Conservation (phyloP, 371 early-diverging fungal genomes). For the Lichtheimia ramosa region DNA sequence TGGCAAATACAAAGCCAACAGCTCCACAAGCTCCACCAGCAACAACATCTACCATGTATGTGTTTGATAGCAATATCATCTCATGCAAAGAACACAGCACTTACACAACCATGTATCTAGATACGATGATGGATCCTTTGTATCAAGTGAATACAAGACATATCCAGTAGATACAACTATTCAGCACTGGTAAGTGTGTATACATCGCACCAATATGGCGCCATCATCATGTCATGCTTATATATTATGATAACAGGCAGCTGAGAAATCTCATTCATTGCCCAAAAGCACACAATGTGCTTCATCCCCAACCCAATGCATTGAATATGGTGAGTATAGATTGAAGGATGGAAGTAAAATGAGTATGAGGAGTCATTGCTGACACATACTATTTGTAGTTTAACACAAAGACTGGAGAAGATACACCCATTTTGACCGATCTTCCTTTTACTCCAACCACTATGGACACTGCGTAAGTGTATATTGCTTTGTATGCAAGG, state of each 20-base stretch:
- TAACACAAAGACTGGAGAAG: slow-evolving; percentile 15
- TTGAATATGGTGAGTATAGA: slow-evolving; percentile 13
- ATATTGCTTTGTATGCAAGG: too few relatives aligned
- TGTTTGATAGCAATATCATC: background rate
- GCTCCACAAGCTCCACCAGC: background rate
- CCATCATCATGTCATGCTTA: background rate
- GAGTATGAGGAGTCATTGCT: too few relatives aligned
- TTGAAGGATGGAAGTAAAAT: background rate
- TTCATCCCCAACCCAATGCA: slow-evolving; percentile 14
- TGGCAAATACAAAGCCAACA: slow-evolving; percentile 13
- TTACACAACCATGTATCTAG: background rate
- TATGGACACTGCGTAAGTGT: slow-evolving; percentile 18
- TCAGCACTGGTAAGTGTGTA: slow-evolving; percentile 17
- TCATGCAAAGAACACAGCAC: background rate
- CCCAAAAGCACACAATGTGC: slow-evolving; percentile 3
- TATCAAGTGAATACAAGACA: slow-evolving; percentile 4
- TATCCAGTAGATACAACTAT: slow-evolving; percentile 14
- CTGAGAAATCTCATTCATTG: slow-evolving; percentile 17
- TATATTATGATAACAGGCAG: slow-evolving; percentile 10
- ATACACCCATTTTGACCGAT: slow-evolving; percentile 10
- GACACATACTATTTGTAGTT: slow-evolving; percentile 5
- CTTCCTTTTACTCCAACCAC: slow-evolving; percentile 20
- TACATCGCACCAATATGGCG: background rate
- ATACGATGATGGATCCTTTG: slow-evolving; percentile 15
- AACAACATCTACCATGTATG: slow-evolving; percentile 13